phyloP scores from a whole-genome alignment of 805 yeast species.

The Blastobotrys attinorum region DNA sequence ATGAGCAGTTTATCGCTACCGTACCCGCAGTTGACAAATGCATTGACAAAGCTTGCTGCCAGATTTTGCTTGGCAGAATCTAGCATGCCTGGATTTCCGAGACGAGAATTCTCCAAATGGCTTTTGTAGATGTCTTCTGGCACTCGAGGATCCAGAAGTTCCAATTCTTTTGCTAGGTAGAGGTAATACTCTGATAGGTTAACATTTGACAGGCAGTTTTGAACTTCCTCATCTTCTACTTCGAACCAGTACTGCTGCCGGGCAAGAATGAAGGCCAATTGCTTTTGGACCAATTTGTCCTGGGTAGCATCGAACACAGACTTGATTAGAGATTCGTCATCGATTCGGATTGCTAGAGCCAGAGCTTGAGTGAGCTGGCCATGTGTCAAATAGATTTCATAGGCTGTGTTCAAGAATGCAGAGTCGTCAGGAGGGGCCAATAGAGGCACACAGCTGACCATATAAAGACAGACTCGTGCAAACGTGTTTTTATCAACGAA shows the following conservation, averaged over 20 bases:
- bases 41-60: slow-evolving; percentile 91
- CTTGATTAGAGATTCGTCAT: slow-evolving; percentile 66
- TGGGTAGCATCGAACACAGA: slow-evolving; percentile 75
- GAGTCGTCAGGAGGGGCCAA: slow-evolving; percentile 92
- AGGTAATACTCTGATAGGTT: slow-evolving; percentile 70
- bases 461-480: slow-evolving; percentile 84
- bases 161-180: slow-evolving; percentile 79
- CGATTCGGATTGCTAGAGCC: slow-evolving; percentile 80
- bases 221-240: slow-evolving; percentile 48
- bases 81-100: slow-evolving; percentile 43
- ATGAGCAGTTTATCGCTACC: slow-evolving; percentile 70
- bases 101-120: slow-evolving; percentile 68
- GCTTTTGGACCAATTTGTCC: slow-evolving; percentile 69
- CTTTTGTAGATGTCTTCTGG: slow-evolving; percentile 94
- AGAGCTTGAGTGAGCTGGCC: slow-evolving; percentile 83
- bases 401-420: slow-evolving; percentile 82
- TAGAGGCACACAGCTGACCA: slow-evolving; percentile 94
- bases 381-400: slow-evolving; percentile 69
- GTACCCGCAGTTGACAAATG: slow-evolving; percentile 85
- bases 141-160: slow-evolving; percentile 78
- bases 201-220: slow-evolving; percentile 75
- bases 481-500: slow-evolving; percentile 80
- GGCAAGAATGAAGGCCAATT: slow-evolving; percentile 81
- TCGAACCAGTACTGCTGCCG: slow-evolving; percentile 78
- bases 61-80: slow-evolving; percentile 94